A percentile compares a stretch with the other conserved stretches of the same genome.
These are phyloP conservation scores for Barnettozyma pratensis DNA, from an alignment of 805 yeast species.

Conservation along the genomic window DNA sequence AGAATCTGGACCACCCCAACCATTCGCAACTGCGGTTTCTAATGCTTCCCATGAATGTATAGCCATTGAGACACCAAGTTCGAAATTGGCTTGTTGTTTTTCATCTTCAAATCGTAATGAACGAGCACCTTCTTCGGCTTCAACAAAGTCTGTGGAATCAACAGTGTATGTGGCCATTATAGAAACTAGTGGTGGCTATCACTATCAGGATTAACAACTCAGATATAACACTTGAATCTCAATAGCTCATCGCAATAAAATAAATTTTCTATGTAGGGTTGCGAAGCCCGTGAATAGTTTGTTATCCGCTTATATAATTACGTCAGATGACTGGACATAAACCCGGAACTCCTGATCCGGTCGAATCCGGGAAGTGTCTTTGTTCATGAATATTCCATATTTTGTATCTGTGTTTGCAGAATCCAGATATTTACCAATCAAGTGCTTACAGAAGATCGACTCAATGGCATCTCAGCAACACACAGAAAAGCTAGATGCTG, in stretches of 20 bases:
- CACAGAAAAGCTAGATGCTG: conserved; percentile 57
- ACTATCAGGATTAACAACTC: neutral
- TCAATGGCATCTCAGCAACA: conserved; percentile 35
- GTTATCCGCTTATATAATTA: neutral
- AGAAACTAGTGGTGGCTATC: neutral
- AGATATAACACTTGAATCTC: neutral
- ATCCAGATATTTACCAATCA: no score
- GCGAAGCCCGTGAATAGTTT: no score
- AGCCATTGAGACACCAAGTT: conserved; percentile 88
- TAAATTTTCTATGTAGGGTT: no score
- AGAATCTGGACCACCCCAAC: conserved; percentile 95
- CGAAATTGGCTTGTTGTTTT: conserved; percentile 78
- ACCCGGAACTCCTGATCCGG: no score
- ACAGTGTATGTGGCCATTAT: conserved; percentile 8
- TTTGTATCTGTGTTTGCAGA: no score
- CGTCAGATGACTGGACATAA: no score
- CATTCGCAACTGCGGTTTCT: conserved; percentile 80
- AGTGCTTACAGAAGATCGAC: no score
- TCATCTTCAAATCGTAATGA: conserved; percentile 46
- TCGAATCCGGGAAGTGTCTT: no score
- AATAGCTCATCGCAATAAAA: neutral
- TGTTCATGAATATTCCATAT: no score
- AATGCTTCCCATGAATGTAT: conserved; percentile 88
- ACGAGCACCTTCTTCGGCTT: conserved; percentile 38
- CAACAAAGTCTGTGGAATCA: conserved; percentile 47